Conservation (phyloP, 495 filamentous ascomycete species). For the Parmelia sp. region DNA sequence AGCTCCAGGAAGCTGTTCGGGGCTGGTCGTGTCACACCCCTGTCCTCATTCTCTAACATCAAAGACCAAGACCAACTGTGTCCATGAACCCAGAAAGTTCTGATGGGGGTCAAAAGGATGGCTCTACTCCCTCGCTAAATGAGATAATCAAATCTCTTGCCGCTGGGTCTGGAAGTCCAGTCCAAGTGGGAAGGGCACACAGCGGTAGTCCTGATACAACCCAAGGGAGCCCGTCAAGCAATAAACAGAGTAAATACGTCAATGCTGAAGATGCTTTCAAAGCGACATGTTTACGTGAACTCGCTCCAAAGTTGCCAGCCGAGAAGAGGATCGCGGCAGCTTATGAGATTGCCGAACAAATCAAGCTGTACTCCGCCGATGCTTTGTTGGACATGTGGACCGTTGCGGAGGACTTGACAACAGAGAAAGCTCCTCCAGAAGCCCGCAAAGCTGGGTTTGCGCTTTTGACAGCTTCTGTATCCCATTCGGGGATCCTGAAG, state of each 20-base stretch:
- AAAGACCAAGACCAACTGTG: background rate
- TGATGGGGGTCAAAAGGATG: background rate
- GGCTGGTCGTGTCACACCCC: background rate
- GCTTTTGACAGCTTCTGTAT: slow-evolving; percentile 58
- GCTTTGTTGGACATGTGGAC: slow-evolving; percentile 48
- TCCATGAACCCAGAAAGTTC: background rate
- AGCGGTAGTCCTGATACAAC: slow-evolving; percentile 7
- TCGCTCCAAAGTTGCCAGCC: slow-evolving; percentile 34
- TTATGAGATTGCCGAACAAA: slow-evolving; percentile 31
- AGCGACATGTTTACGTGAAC: slow-evolving; percentile 31
- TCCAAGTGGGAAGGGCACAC: background rate
- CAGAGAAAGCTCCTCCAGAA: slow-evolving; percentile 45
- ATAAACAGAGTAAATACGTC: background rate
- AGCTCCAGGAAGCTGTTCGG: background rate
- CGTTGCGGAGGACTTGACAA: slow-evolving; percentile 57
- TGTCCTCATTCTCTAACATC: background rate
- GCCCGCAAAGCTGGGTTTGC: slow-evolving; percentile 54
- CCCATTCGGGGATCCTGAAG: slow-evolving; percentile 51
- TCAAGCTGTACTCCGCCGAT: slow-evolving; percentile 10
- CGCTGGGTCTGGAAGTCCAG: slow-evolving; percentile 2
- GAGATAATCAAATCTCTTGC: slow-evolving; percentile 7
- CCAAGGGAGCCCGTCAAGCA: slow-evolving; percentile 1
- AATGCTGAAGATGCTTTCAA: slow-evolving; percentile 11
- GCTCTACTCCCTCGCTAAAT: background rate
- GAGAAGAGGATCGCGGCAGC: slow-evolving; percentile 49